Percentiles rank a stretch among this genome's conserved stretches.
phyloP scores from a whole-genome alignment of 1,284 basidiomycete genomes.

The Leccinum subspadiceum region DNA sequence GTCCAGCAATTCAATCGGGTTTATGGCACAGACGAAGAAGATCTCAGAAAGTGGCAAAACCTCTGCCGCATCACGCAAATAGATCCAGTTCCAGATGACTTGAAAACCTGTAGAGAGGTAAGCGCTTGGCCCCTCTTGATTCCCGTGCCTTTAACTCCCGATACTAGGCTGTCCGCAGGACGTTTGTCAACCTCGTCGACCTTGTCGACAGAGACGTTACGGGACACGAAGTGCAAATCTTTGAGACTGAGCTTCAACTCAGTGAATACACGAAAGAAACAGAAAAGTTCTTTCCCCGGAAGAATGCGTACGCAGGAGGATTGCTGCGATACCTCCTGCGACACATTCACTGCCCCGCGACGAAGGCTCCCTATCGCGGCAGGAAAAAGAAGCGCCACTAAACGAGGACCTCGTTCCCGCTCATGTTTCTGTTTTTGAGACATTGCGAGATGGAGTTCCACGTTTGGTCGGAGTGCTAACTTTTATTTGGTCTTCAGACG shows the following conservation, averaged over 20 bases:
- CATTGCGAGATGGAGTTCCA: conserved; percentile 5
- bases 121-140: not conserved
- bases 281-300: conserved; percentile 20
- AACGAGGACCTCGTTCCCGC: conserved; percentile 9
- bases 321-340: conserved; percentile 20
- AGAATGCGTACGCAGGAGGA: conserved; percentile 21
- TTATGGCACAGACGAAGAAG: conserved; percentile 14
- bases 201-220: conserved; percentile 17
- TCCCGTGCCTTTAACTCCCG: not conserved
- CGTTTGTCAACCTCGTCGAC: conserved; percentile 20
- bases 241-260: conserved; percentile 13
- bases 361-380: not conserved
- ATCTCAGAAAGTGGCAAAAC: conserved; percentile 11
- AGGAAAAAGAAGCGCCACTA: conserved; percentile 4
- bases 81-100: conserved; percentile 9
- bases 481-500: not conserved
- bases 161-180: conserved; percentile 6
- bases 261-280: conserved; percentile 6
- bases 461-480: not conserved
- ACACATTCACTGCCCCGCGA: conserved; percentile 13
- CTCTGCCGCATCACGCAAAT: conserved; percentile 9
- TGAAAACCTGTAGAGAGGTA: conserved; percentile 14
- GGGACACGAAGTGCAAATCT: not conserved
- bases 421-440: not conserved
- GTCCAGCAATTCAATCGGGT: conserved; percentile 18